Conservation (phyloP, 192 early-diverging fungal genomes). For the Phycomyces blakesleeanus region DNA sequence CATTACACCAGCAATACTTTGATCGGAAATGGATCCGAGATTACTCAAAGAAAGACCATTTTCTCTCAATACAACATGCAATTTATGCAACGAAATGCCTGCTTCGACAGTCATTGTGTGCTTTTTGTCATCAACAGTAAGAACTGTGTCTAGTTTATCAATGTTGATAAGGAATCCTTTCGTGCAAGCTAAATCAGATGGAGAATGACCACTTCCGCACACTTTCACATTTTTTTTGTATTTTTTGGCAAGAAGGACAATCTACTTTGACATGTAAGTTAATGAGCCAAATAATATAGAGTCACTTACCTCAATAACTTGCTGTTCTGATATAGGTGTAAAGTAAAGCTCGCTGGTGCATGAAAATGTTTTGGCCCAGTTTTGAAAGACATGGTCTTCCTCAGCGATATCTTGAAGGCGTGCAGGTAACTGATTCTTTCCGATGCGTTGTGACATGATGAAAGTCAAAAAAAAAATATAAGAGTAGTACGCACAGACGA, state of each 20-base stretch:
- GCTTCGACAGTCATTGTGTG: constrained; percentile 59
- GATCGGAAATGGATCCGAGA: constrained; percentile 72
- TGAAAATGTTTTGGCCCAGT: constrained; percentile 67
- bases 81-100: constrained; percentile 58
- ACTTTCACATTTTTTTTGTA: constrained; percentile 54
- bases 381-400: constrained; percentile 42
- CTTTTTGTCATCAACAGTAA: constrained; percentile 45
- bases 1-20: constrained; percentile 67
- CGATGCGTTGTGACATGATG: not conserved
- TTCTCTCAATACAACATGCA: constrained; percentile 53
- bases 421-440: constrained; percentile 6
- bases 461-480: not conserved
- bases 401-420: constrained; percentile 23
- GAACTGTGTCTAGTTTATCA: constrained; percentile 54
- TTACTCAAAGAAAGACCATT: constrained; percentile 61
- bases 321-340: constrained; percentile 54
- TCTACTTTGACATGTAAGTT: constrained; percentile 28
- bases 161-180: constrained; percentile 65
- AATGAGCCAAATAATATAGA: not conserved
- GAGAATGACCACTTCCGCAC: constrained; percentile 70
- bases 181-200: constrained; percentile 69
- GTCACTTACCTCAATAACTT: constrained; percentile 51
- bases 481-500: too few species aligned
- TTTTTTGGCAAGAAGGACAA: constrained; percentile 38
- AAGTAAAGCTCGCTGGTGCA: constrained; percentile 56